A percentile compares a stretch with the other conserved stretches of the same genome.
Conservation (phyloP, 2,329 filamentous ascomycete species). For the Keithomyces neogunnii region DNA sequence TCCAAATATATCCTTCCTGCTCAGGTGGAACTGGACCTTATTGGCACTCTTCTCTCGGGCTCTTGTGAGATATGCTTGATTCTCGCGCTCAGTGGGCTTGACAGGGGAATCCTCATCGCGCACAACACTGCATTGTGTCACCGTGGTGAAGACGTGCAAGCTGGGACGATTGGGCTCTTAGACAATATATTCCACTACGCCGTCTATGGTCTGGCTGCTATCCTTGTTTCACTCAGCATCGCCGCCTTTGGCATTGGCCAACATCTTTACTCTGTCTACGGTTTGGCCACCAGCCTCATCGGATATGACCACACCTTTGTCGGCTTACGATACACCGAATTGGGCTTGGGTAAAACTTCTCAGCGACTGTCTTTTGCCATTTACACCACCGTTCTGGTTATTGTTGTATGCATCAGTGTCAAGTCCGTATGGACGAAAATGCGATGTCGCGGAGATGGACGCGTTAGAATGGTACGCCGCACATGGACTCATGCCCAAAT, state of each 20-base stretch:
- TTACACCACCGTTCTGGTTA: constrained; percentile 10
- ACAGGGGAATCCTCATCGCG: constrained; percentile 12
- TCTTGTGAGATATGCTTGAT: constrained; percentile 12
- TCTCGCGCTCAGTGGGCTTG: constrained; percentile 15
- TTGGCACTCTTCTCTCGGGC: constrained; percentile 6
- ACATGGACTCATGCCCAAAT: neutral
- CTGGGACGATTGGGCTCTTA: neutral
- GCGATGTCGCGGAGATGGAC: constrained; percentile 7
- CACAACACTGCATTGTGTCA: neutral
- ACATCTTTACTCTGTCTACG: constrained; percentile 2
- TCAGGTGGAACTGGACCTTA: constrained; percentile 1
- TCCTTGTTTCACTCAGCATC: constrained; percentile 12
- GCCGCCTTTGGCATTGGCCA: constrained; percentile 12
- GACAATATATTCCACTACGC: constrained; percentile 11
- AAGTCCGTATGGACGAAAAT: constrained; percentile 15
- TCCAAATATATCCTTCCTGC: neutral
- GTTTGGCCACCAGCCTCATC: neutral
- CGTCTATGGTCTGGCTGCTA: constrained; percentile 8
- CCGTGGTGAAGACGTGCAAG: neutral
- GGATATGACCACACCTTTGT: neutral
- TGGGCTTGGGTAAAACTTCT: neutral
- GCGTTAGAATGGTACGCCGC: constrained; percentile 11
- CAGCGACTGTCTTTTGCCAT: constrained; percentile 8
- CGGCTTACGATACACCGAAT: neutral
- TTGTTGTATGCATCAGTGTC: constrained; percentile 10